These are phyloP conservation scores for Catharanthus roseus DNA, from an alignment of 257 asterid genomes.

Conservation along the genomic window DNA sequence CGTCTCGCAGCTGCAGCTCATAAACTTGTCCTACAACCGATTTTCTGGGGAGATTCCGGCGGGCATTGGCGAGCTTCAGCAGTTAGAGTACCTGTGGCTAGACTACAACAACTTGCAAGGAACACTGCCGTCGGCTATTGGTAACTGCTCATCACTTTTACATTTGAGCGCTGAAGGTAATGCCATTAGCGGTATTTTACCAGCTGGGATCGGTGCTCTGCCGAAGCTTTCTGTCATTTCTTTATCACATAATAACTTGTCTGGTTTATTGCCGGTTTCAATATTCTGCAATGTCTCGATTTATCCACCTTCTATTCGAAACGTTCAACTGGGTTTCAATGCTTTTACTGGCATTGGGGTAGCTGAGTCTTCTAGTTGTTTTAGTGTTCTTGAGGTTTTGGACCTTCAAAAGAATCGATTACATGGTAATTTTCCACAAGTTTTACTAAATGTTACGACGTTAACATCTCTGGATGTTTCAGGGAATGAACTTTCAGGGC, in stretches of 20 bases:
- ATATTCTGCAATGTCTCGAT: slow-evolving; percentile 50
- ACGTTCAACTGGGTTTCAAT: slow-evolving; percentile 58
- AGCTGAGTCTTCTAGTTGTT: slow-evolving; percentile 20
- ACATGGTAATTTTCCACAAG: slow-evolving; percentile 35
- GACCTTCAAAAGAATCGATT: slow-evolving; percentile 43
- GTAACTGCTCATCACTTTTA: slow-evolving; percentile 60
- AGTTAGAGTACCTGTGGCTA: slow-evolving; percentile 52
- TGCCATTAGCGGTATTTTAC: slow-evolving; percentile 47
- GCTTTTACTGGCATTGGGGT: slow-evolving; percentile 39
- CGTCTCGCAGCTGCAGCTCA: slow-evolving; percentile 30
- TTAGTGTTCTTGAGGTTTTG: slow-evolving; percentile 47
- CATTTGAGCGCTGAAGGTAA: slow-evolving; percentile 66
- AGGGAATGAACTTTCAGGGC: slow-evolving; percentile 45
- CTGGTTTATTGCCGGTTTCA: slow-evolving; percentile 52
- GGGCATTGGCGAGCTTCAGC: slow-evolving; percentile 43
- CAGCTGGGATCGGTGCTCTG: slow-evolving; percentile 46
- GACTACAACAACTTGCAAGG: slow-evolving; percentile 51
- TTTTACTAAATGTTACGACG: slow-evolving; percentile 31
- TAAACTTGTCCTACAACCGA: slow-evolving; percentile 46
- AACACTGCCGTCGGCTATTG: slow-evolving; percentile 61
- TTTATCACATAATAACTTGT: slow-evolving; percentile 42
- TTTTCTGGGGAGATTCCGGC: slow-evolving; percentile 58
- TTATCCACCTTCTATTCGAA: slow-evolving; percentile 44
- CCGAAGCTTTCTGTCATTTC: slow-evolving; percentile 49
- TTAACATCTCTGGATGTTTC: slow-evolving; percentile 52